phyloP scores from a whole-genome alignment of 2,329 filamentous ascomycete species.

The Cercospora sojina region DNA sequence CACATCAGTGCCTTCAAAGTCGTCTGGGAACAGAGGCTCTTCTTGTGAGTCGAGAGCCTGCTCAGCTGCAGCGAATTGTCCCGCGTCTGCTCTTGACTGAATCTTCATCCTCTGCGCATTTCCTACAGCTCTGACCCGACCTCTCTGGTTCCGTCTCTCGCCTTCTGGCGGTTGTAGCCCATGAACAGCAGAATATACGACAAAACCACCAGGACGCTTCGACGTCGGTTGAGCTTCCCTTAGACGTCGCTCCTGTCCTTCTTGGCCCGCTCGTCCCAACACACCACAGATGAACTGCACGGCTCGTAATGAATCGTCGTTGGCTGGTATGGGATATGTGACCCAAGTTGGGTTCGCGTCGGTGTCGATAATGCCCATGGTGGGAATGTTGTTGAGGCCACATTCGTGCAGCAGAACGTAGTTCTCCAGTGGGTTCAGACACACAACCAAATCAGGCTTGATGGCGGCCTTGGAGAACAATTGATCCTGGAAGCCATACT shows the following conservation, averaged over 20 bases:
- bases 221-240: constrained; percentile 51
- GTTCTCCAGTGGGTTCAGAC: constrained; percentile 90
- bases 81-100: not conserved
- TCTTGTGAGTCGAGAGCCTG: not conserved
- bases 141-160: constrained; percentile 3
- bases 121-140: not conserved
- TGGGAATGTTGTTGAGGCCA: constrained; percentile 81
- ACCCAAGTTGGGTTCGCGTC: constrained; percentile 90
- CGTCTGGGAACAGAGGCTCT: constrained; percentile 14
- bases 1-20: constrained; percentile 20
- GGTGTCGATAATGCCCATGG: constrained; percentile 92
- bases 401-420: constrained; percentile 89
- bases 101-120: constrained; percentile 2
- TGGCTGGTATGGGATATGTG: constrained; percentile 93
- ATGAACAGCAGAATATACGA: constrained; percentile 56
- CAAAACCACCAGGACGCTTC: constrained; percentile 49
- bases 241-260: constrained; percentile 68
- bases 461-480: constrained; percentile 64
- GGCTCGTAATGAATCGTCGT: constrained; percentile 90
- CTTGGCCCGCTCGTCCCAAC: constrained; percentile 78
- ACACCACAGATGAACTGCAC: constrained; percentile 80
- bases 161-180: constrained; percentile 30
- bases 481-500: constrained; percentile 63
- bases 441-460: constrained; percentile 86
- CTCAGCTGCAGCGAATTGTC: constrained; percentile 1